These are phyloP conservation scores for Pleomassaria siparia DNA, from an alignment of 2,329 filamentous ascomycete species.

Conservation along the genomic window DNA sequence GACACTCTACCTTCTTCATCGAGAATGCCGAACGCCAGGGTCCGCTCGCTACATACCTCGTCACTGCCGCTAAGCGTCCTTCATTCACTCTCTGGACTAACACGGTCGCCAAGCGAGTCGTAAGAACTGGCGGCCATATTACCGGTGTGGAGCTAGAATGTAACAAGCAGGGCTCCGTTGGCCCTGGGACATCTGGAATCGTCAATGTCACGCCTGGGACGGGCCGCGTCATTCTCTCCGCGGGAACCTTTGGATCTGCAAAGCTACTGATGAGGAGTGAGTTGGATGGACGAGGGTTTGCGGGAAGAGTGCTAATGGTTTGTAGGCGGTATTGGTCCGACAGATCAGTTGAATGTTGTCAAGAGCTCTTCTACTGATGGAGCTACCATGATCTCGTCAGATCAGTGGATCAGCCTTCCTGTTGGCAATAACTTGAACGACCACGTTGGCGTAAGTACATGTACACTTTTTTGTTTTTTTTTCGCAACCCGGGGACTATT, in stretches of 20 bases:
- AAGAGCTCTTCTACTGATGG: constrained; percentile 43
- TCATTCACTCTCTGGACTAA: constrained; percentile 68
- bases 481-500: too few species aligned
- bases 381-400: constrained; percentile 42
- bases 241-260: constrained; percentile 66
- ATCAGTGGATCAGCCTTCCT: constrained; percentile 51
- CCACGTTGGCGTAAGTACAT: constrained; percentile 48
- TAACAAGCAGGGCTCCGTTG: constrained; percentile 43
- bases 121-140: constrained; percentile 62
- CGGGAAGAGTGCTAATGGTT: neutral
- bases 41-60: constrained; percentile 68
- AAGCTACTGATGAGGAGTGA: constrained; percentile 64
- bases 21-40: constrained; percentile 65
- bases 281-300: constrained; percentile 10
- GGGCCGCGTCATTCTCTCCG: constrained; percentile 66
- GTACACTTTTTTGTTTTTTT: neutral
- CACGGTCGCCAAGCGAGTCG: constrained; percentile 62
- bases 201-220: constrained; percentile 59
- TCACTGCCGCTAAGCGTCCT: constrained; percentile 55
- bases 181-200: constrained; percentile 54
- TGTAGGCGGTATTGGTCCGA: constrained; percentile 61
- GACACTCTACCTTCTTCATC: constrained; percentile 66
- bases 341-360: constrained; percentile 47
- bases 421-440: constrained; percentile 52
- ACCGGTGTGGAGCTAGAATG: constrained; percentile 66